phyloP scores from a whole-genome alignment of 2,329 filamentous ascomycete species.

The Phialophora macrospora region DNA sequence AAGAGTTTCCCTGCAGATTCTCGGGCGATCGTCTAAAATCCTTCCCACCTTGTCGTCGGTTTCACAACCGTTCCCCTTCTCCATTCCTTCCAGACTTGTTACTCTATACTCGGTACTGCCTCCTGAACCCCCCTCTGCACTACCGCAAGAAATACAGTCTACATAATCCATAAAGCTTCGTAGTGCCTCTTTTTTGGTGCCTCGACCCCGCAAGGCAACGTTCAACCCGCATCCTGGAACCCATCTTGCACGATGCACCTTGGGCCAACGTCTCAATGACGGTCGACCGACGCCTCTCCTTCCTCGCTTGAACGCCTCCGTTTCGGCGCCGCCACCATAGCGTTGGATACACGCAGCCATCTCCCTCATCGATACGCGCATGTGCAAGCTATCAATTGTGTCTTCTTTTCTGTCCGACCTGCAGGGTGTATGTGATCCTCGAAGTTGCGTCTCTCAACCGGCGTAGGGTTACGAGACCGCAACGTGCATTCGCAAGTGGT shows the following conservation, averaged over 20 bases:
- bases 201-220: conserved; percentile 1
- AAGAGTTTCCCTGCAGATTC: conserved; percentile 20
- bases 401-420: background rate
- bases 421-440: background rate
- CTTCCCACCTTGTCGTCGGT: conserved; percentile 24
- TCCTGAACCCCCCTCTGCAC: conserved; percentile 4
- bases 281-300: background rate
- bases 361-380: background rate
- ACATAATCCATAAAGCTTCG: conserved; percentile 1
- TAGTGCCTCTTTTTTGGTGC: background rate
- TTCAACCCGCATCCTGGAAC: background rate
- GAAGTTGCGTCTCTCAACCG: background rate
- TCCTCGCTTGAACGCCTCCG: conserved; percentile 8
- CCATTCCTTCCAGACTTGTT: conserved; percentile 10
- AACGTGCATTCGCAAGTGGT: background rate
- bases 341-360: background rate
- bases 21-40: conserved; percentile 17
- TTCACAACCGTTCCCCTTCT: conserved; percentile 14
- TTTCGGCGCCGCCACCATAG: conserved; percentile 4
- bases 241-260: conserved; percentile 17
- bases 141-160: background rate
- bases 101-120: background rate
- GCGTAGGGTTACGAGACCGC: background rate
- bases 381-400: background rate
- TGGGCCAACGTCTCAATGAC: conserved; percentile 6